Evolutionary conservation across 768 basidiomycete species (phyloP).

Genomic region (Trametes punicea): DNA sequence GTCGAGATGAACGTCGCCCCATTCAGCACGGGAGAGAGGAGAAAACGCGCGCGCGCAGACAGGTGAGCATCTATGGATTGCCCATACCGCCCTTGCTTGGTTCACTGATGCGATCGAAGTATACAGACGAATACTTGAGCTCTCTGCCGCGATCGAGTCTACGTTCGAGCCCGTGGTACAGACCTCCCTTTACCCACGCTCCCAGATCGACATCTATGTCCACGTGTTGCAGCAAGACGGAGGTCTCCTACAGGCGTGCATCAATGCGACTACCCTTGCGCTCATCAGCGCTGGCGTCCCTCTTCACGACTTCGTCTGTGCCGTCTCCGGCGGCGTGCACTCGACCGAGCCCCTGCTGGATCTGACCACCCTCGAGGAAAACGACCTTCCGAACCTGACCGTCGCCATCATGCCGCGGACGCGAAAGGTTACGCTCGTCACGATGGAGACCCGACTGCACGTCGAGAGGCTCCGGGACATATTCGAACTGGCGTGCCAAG

Average conservation of each 20-base stretch:
- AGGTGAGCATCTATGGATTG: conserved; percentile 58
- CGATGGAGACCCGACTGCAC: conserved; percentile 92
- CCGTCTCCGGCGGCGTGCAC: conserved; percentile 79
- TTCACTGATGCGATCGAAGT: not conserved
- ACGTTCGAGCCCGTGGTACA: conserved; percentile 97
- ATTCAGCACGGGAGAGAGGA: conserved; percentile 80
- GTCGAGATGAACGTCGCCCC: conserved; percentile 87
- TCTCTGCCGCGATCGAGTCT: conserved; percentile 82
- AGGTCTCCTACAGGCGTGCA: conserved; percentile 67
- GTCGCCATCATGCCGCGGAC: conserved; percentile 88
- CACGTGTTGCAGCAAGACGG: conserved; percentile 95
- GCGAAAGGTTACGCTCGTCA: conserved; percentile 81
- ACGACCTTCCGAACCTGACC: conserved; percentile 83
- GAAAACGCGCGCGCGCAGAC: conserved; percentile 77
- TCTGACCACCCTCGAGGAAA: conserved; percentile 85
- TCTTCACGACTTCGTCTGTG: conserved; percentile 86
- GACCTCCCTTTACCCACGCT: conserved; percentile 86
- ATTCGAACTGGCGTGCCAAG: conserved; percentile 73
- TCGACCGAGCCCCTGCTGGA: conserved; percentile 81
- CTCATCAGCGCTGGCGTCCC: conserved; percentile 90
- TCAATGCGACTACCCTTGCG: conserved; percentile 93
- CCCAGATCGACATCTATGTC: conserved; percentile 88
- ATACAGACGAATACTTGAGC: conserved; percentile 78
- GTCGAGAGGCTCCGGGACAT: conserved; percentile 92
- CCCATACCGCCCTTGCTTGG: not conserved